Evolutionary conservation across 805 yeast genomes (phyloP).

Genomic region (Candida patagonica): DNA sequence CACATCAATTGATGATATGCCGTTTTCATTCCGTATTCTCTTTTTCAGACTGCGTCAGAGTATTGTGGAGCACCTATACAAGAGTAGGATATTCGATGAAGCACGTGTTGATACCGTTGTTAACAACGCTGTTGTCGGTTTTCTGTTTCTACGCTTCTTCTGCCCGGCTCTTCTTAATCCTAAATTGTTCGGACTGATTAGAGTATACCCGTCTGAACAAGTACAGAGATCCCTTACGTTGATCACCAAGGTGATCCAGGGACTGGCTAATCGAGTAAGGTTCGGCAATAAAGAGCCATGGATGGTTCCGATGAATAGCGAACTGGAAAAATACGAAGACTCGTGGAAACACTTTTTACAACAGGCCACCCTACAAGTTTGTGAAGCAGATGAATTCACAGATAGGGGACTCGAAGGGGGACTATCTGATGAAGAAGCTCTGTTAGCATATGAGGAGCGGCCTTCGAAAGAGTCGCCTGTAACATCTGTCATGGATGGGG

Average conservation of each 20-base stretch:
- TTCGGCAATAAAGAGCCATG: conserved; percentile 84
- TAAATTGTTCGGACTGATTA: conserved; percentile 64
- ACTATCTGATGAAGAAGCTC: not conserved
- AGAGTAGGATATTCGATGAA: conserved; percentile 7
- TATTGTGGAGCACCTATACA: conserved; percentile 32
- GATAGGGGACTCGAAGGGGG: not conserved
- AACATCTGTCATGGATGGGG: conserved; percentile 21
- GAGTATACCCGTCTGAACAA: conserved; percentile 59
- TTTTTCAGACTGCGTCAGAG: conserved; percentile 53
- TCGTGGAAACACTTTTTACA: conserved; percentile 65
- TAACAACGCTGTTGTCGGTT: conserved; percentile 69
- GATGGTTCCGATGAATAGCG: conserved; percentile 58
- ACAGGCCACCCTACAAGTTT: conserved; percentile 40
- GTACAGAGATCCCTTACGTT: conserved; percentile 72
- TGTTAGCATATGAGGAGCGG: conserved; percentile 11
- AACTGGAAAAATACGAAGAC: conserved; percentile 46
- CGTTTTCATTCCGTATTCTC: conserved; percentile 54
- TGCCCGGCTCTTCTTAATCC: conserved; percentile 93
- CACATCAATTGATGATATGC: conserved; percentile 64
- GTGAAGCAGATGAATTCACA: conserved; percentile 5
- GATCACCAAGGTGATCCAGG: conserved; percentile 64
- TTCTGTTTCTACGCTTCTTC: conserved; percentile 72
- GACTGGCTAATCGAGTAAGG: conserved; percentile 63
- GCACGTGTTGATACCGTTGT: conserved; percentile 24
- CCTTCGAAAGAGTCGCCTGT: conserved; percentile 19